Evolutionary conservation across 176 grass and related monocot genomes (phyloP).

Genomic region (Aegilops bicornis): DNA sequence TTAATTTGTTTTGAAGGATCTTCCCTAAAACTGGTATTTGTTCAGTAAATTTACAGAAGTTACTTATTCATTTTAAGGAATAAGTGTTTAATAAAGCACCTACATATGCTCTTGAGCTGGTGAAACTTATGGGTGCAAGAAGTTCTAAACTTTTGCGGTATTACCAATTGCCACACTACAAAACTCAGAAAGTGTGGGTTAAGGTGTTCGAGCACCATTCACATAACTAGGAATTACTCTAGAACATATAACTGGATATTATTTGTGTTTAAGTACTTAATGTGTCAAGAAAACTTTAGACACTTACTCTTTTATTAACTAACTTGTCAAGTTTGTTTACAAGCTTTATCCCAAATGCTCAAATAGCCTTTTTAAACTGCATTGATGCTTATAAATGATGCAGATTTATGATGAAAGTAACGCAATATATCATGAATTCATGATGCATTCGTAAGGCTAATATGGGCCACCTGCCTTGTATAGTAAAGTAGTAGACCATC

Average conservation of each 20-base stretch:
- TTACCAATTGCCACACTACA: too few species aligned
- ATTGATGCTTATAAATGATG: neutral
- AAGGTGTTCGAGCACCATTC: too few species aligned
- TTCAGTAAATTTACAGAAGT: too few species aligned
- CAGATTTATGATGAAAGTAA: neutral
- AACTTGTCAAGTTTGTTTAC: constrained; percentile 4
- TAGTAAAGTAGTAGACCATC: constrained; percentile 6
- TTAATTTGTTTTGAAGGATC: too few species aligned
- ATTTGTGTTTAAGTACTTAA: neutral
- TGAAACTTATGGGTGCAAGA: too few species aligned
- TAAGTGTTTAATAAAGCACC: too few species aligned
- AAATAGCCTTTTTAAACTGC: neutral
- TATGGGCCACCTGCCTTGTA: neutral
- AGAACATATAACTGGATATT: constrained; percentile 1
- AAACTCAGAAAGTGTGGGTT: too few species aligned
- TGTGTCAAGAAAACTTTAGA: neutral
- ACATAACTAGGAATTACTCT: neutral
- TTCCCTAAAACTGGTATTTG: too few species aligned
- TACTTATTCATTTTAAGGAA: too few species aligned
- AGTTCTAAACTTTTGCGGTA: too few species aligned
- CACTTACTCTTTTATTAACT: neutral
- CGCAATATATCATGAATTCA: neutral
- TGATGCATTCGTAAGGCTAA: neutral
- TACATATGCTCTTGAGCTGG: too few species aligned
- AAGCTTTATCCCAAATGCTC: neutral